Conservation (phyloP, 2,329 filamentous ascomycete species). For the Sporothrix globosa region DNA sequence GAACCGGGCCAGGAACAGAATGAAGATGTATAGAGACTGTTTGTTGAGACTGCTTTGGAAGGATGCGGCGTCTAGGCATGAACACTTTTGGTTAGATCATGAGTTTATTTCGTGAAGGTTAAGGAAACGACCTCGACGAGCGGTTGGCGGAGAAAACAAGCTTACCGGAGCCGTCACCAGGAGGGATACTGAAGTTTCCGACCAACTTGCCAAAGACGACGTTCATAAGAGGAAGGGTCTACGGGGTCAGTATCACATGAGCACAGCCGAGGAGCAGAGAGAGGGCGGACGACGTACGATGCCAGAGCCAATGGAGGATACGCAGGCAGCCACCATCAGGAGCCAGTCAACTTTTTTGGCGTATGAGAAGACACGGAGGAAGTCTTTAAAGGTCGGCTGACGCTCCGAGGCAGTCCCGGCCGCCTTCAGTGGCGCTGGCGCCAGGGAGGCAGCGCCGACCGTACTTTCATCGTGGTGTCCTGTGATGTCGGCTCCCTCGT, state of each 20-base stretch:
- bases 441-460: conserved; percentile 38
- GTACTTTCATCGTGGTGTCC: not conserved
- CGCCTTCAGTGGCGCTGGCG: not conserved
- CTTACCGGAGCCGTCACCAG: conserved; percentile 25
- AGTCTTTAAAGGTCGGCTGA: conserved; percentile 52
- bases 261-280: conserved; percentile 17
- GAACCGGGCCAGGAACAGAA: conserved; percentile 70
- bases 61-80: conserved; percentile 40
- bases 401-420: conserved; percentile 43
- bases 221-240: conserved; percentile 63
- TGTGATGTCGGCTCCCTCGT: not conserved
- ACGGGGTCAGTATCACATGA: not conserved
- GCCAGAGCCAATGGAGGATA: conserved; percentile 58
- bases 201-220: conserved; percentile 60
- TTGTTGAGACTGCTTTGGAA: conserved; percentile 51
- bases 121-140: not conserved
- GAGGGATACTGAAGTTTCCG: conserved; percentile 52
- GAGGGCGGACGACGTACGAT: conserved; percentile 41
- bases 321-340: conserved; percentile 51
- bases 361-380: conserved; percentile 58
- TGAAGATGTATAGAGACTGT: conserved; percentile 67
- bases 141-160: not conserved
- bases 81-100: not conserved
- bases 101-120: not conserved
- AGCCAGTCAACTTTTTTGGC: conserved; percentile 57